phyloP scores from a whole-genome alignment of 2,329 filamentous ascomycete species.

The Bretziella fagacearum region DNA sequence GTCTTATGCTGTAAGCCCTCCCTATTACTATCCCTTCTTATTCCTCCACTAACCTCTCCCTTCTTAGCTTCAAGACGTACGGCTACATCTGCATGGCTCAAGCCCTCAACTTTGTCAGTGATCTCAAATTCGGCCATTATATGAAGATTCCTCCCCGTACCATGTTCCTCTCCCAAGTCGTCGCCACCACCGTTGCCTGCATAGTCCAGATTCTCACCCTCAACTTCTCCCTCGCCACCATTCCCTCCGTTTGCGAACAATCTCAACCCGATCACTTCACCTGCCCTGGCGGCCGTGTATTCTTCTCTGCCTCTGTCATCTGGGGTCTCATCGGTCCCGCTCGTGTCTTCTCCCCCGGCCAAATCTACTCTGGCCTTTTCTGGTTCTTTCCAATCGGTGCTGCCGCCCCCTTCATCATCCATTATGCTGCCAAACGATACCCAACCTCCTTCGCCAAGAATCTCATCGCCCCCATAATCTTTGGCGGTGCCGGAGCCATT shows the following conservation, averaged over 20 bases:
- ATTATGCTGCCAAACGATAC: conserved; percentile 31
- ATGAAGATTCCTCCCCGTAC: conserved; percentile 53
- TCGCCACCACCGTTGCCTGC: conserved; percentile 48
- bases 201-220: conserved; percentile 49
- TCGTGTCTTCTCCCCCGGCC: conserved; percentile 45
- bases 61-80: conserved; percentile 41
- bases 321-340: conserved; percentile 50
- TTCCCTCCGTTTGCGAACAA: conserved; percentile 45
- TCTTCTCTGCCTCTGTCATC: conserved; percentile 49
- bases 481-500: conserved; percentile 40
- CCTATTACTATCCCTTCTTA: neutral
- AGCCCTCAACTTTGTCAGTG: conserved; percentile 45
- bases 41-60: conserved; percentile 7
- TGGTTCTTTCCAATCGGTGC: conserved; percentile 42
- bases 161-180: conserved; percentile 49
- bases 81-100: conserved; percentile 49
- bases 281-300: conserved; percentile 45
- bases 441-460: conserved; percentile 33
- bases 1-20: conserved; percentile 47
- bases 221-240: conserved; percentile 42
- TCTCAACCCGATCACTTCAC: conserved; percentile 42
- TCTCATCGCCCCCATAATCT: conserved; percentile 46
- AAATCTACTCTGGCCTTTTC: conserved; percentile 44
- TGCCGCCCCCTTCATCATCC: conserved; percentile 34
- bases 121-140: conserved; percentile 57